Evolutionary conservation across 176 grass and related monocot genomes (phyloP).

Genomic region (Oryza meyeriana): DNA sequence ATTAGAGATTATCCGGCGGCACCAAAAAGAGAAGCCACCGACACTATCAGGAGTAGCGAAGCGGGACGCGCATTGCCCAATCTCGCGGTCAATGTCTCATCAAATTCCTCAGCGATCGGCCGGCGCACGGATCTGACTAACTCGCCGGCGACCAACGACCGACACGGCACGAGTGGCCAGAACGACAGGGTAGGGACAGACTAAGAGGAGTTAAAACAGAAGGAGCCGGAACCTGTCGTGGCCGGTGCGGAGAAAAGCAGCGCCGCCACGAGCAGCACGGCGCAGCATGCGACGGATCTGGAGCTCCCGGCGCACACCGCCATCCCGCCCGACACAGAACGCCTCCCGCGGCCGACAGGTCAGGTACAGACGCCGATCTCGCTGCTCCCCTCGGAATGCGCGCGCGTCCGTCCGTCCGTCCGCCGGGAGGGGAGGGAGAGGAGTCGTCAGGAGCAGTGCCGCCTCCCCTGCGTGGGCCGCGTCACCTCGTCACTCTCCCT

Average conservation of each 20-base stretch:
- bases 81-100: background rate
- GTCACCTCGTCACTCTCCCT: background rate
- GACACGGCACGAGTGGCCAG: background rate
- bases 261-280: conserved; percentile 40
- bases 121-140: background rate
- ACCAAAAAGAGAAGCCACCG: conserved; percentile 22
- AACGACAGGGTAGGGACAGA: background rate
- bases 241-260: conserved; percentile 47
- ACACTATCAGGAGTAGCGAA: conserved; percentile 20
- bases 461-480: conserved; percentile 28
- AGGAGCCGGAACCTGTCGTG: conserved; percentile 47
- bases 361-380: background rate
- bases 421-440: background rate
- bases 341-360: background rate
- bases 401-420: too few species aligned
- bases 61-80: conserved; percentile 13
- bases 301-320: conserved; percentile 17
- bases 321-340: conserved; percentile 24
- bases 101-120: conserved; percentile 15
- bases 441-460: background rate
- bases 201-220: too few species aligned
- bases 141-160: background rate
- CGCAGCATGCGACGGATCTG: conserved; percentile 50
- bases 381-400: background rate
- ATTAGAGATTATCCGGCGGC: too few species aligned